These are phyloP conservation scores for Westerdykella aurantiaca DNA, from an alignment of 2,329 filamentous ascomycete genomes.

Conservation along the genomic window DNA sequence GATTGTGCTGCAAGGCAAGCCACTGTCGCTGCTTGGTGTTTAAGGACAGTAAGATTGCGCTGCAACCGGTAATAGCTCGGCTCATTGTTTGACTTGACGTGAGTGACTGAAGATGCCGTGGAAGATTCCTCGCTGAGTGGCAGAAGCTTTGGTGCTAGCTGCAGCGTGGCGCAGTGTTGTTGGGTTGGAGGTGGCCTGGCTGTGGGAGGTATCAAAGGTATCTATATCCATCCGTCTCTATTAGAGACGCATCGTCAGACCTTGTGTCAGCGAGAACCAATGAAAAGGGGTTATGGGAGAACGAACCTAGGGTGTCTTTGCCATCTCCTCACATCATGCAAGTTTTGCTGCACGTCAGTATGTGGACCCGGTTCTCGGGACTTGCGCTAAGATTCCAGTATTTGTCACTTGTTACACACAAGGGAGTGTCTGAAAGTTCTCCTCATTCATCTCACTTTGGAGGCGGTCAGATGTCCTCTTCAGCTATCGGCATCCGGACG, in stretches of 20 bases:
- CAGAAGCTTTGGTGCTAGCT: too few species aligned
- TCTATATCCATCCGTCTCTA: too few species aligned
- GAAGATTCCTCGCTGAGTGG: too few species aligned
- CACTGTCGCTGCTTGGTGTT: constrained; percentile 11
- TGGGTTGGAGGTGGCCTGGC: too few species aligned
- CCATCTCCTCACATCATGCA: constrained; percentile 6
- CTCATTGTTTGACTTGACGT: too few species aligned
- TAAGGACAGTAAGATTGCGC: too few species aligned
- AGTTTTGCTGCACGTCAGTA: constrained; percentile 7
- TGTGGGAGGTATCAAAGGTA: too few species aligned
- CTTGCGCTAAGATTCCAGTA: constrained; percentile 4
- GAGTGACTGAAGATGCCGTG: too few species aligned
- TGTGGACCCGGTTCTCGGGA: constrained; percentile 19
- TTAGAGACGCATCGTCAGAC: too few species aligned
- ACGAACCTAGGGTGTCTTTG: not conserved
- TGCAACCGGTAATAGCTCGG: too few species aligned
- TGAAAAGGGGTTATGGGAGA: not conserved
- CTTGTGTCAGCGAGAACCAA: not conserved
- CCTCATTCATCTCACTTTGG: not conserved
- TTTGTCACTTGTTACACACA: constrained; percentile 11
- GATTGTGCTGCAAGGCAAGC: constrained; percentile 19
- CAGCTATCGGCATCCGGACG: not conserved
- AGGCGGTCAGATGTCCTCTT: too few species aligned
- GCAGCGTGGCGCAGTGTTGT: too few species aligned
- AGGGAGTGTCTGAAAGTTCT: constrained; percentile 6